Percentiles rank a stretch among this genome's conserved stretches.
Conservation (phyloP, 2,329 filamentous ascomycete genomes). For the Colletotrichum sp. region DNA sequence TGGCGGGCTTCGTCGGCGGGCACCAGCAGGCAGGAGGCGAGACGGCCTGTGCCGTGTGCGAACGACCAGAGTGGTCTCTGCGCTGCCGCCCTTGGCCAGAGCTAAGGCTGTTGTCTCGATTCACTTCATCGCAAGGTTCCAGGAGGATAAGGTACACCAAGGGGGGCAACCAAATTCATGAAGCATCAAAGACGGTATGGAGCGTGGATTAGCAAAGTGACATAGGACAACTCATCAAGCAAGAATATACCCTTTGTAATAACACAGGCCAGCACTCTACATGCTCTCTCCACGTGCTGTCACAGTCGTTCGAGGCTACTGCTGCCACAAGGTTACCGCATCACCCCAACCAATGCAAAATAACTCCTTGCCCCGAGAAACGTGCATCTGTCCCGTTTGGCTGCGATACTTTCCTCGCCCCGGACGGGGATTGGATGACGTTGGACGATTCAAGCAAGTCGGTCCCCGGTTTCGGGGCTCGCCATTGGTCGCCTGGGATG, state of each 20-base stretch:
- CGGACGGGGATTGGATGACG: slow-evolving; percentile 11
- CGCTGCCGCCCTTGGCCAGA: not conserved
- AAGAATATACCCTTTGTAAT: slow-evolving; percentile 23
- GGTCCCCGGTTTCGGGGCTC: not conserved
- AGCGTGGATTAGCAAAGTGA: not conserved
- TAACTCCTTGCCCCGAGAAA: not conserved
- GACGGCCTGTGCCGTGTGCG: not conserved
- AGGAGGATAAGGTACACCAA: not conserved
- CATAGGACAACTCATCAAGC: slow-evolving; percentile 2
- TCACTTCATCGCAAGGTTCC: not conserved
- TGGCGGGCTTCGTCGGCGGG: not conserved
- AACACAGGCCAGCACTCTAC: not conserved
- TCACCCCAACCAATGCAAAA: not conserved
- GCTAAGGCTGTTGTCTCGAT: not conserved
- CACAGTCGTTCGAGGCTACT: not conserved
- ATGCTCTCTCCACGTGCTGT: not conserved
- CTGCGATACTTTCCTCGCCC: not conserved
- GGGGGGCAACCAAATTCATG: not conserved
- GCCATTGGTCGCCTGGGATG: not conserved
- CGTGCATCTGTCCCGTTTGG: not conserved
- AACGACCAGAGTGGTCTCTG: not conserved
- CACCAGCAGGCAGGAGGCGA: not conserved
- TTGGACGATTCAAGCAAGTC: slow-evolving; percentile 4
- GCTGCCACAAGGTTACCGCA: not conserved
- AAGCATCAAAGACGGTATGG: not conserved